phyloP scores from a whole-genome alignment of 371 early-diverging fungal genomes.

The Rhizopus arrhizus region DNA sequence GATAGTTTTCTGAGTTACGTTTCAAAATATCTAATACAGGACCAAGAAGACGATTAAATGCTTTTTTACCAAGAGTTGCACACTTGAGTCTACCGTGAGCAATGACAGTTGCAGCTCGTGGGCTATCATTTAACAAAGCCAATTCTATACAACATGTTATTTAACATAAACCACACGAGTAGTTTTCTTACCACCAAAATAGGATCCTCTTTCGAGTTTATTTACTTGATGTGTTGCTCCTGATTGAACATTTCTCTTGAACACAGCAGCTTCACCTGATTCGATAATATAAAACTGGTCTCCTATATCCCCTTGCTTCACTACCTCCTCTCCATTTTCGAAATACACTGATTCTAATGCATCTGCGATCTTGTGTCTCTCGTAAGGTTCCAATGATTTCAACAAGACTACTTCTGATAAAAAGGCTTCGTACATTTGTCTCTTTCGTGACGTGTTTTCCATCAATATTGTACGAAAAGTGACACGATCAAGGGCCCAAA shows the following conservation, averaged over 20 bases:
- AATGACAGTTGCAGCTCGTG: slow-evolving; percentile 86
- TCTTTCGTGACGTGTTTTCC: slow-evolving; percentile 72
- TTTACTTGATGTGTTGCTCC: slow-evolving; percentile 79
- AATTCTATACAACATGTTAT: slow-evolving; percentile 63
- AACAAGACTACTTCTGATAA: slow-evolving; percentile 72
- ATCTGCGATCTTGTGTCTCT: slow-evolving; percentile 82
- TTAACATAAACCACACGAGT: background rate
- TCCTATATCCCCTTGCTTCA: slow-evolving; percentile 71
- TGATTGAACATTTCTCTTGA: slow-evolving; percentile 45
- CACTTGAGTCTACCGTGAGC: slow-evolving; percentile 88
- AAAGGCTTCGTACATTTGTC: slow-evolving; percentile 77
- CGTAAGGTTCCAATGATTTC: slow-evolving; percentile 67
- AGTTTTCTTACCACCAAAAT: slow-evolving; percentile 85
- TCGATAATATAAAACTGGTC: slow-evolving; percentile 79
- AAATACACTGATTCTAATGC: slow-evolving; percentile 72
- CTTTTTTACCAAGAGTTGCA: slow-evolving; percentile 86
- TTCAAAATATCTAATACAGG: slow-evolving; percentile 90
- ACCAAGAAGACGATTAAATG: slow-evolving; percentile 90
- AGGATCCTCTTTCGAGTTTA: slow-evolving; percentile 82
- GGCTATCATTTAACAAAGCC: slow-evolving; percentile 86
- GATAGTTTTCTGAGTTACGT: slow-evolving; percentile 83
- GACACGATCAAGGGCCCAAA: slow-evolving; percentile 84
- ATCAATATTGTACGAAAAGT: slow-evolving; percentile 79
- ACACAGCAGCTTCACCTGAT: slow-evolving; percentile 72
- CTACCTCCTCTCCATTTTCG: slow-evolving; percentile 67